A percentile compares a stretch with the other conserved stretches of the same genome.
Conservation (phyloP, 169 alveolate genomes). For the Plasmodium yoelii region DNA sequence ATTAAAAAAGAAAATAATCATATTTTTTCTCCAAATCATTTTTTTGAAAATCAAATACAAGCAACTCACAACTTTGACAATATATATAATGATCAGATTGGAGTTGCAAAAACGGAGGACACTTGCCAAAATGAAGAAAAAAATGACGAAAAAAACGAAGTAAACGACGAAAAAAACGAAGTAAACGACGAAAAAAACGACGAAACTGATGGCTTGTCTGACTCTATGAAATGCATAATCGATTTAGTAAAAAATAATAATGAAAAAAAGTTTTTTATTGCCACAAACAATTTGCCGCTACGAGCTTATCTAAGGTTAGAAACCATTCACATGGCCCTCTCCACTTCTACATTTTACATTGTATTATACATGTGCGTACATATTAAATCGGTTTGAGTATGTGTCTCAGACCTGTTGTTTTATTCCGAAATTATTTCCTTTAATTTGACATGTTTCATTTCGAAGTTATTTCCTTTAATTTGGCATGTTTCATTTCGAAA, state of each 20-base stretch:
- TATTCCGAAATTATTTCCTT: background rate
- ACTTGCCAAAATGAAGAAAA: background rate
- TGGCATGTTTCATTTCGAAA: background rate
- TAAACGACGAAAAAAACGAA: background rate
- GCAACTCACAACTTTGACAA: slow-evolving; percentile 62
- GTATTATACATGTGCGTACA: background rate
- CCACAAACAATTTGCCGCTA: slow-evolving; percentile 45
- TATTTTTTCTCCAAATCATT: slow-evolving; percentile 13
- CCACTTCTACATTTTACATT: too few species aligned
- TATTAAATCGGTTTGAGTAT: background rate
- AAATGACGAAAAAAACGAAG: background rate
- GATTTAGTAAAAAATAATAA: slow-evolving; percentile 72
- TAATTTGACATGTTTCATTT: too few species aligned
- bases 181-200: background rate
- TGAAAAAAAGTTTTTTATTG: slow-evolving; percentile 67
- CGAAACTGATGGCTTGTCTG: slow-evolving; percentile 21
- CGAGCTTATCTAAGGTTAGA: slow-evolving; percentile 34
- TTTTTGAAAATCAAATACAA: slow-evolving; percentile 40
- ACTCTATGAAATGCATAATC: slow-evolving; percentile 66
- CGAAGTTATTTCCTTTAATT: background rate
- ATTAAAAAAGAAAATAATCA: slow-evolving; percentile 13
- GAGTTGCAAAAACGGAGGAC: background rate
- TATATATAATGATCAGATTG: slow-evolving; percentile 15
- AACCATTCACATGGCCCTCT: background rate
- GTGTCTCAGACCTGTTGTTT: too few species aligned